phyloP scores from a whole-genome alignment of 805 yeast genomes.

The Metschnikowia anglica region DNA sequence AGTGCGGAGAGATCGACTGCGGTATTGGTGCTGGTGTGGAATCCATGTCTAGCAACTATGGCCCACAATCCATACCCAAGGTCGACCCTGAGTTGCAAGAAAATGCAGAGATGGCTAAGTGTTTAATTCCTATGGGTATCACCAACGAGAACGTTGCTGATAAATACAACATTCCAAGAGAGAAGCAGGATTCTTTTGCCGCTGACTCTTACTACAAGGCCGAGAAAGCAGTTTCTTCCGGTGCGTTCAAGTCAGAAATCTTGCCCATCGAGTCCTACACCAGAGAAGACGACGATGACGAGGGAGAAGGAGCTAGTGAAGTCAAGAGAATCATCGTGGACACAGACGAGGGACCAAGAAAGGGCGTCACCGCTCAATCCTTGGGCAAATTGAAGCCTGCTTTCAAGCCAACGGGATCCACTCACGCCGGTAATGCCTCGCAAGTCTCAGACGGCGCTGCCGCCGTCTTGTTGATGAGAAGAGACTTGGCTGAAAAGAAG shows the following conservation, averaged over 20 bases:
- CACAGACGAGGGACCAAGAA: conserved; percentile 88
- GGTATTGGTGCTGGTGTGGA: conserved; percentile 94
- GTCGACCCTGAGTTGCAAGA: conserved; percentile 36
- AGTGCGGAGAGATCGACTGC: conserved; percentile 81
- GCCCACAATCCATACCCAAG: conserved; percentile 69
- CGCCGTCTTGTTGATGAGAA: conserved; percentile 78
- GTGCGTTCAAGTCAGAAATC: conserved; percentile 85
- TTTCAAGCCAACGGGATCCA: conserved; percentile 76
- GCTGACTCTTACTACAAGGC: conserved; percentile 87
- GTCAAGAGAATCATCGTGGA: conserved; percentile 45
- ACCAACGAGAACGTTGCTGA: conserved; percentile 89
- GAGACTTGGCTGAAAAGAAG: conserved; percentile 76
- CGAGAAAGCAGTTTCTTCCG: conserved; percentile 63
- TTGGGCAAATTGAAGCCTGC: conserved; percentile 82
- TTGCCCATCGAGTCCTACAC: conserved; percentile 70
- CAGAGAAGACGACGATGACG: conserved; percentile 51
- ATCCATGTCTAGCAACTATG: conserved; percentile 88
- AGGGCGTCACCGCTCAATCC: conserved; percentile 76
- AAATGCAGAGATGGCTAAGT: conserved; percentile 50
- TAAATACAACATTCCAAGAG: conserved; percentile 62
- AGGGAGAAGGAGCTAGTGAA: conserved; percentile 45
- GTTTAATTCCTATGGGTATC: conserved; percentile 94
- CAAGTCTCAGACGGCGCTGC: conserved; percentile 97
- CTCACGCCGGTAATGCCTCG: conserved; percentile 96
- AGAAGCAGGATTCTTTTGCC: conserved; percentile 83